These are phyloP conservation scores for Aureobasidium sp. DNA, from an alignment of 2,329 filamentous ascomycete genomes.

Conservation along the genomic window DNA sequence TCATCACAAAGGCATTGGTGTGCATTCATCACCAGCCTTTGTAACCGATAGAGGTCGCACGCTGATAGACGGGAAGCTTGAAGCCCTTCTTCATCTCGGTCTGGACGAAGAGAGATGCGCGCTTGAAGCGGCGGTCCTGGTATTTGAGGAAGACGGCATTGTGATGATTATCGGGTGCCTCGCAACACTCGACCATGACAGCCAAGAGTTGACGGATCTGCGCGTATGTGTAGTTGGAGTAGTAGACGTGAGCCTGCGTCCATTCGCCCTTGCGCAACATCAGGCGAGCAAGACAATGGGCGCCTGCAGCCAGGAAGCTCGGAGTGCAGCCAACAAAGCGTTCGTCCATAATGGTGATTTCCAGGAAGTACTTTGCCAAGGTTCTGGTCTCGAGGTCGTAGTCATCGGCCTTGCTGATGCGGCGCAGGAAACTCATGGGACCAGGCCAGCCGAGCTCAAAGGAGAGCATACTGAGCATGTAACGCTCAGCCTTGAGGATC, in stretches of 20 bases:
- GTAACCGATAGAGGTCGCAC: slow-evolving; percentile 14
- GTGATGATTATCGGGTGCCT: slow-evolving; percentile 72
- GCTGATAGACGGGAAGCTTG: slow-evolving; percentile 29
- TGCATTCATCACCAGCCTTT: slow-evolving; percentile 7
- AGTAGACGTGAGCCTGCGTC: slow-evolving; percentile 76
- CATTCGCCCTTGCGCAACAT: slow-evolving; percentile 88
- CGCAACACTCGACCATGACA: slow-evolving; percentile 81
- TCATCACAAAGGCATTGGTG: not conserved
- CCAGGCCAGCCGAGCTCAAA: slow-evolving; percentile 98
- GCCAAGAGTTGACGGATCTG: slow-evolving; percentile 71
- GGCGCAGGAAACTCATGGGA: slow-evolving; percentile 93
- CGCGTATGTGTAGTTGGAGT: slow-evolving; percentile 82
- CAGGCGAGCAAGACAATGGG: slow-evolving; percentile 81
- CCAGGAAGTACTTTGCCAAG: slow-evolving; percentile 93
- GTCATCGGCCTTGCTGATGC: slow-evolving; percentile 97
- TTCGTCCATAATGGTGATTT: slow-evolving; percentile 96
- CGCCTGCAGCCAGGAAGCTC: slow-evolving; percentile 82
- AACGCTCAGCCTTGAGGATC: slow-evolving; percentile 92
- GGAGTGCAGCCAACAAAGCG: slow-evolving; percentile 86
- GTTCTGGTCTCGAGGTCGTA: slow-evolving; percentile 94
- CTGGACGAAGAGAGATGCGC: slow-evolving; percentile 71
- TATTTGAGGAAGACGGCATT: slow-evolving; percentile 87
- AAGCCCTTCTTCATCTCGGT: slow-evolving; percentile 58
- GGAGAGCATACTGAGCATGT: slow-evolving; percentile 94
- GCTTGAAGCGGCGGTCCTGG: slow-evolving; percentile 75